Evolutionary conservation across 2,329 filamentous ascomycete genomes (phyloP).

Genomic region (Tolypocladium pustulatum): DNA sequence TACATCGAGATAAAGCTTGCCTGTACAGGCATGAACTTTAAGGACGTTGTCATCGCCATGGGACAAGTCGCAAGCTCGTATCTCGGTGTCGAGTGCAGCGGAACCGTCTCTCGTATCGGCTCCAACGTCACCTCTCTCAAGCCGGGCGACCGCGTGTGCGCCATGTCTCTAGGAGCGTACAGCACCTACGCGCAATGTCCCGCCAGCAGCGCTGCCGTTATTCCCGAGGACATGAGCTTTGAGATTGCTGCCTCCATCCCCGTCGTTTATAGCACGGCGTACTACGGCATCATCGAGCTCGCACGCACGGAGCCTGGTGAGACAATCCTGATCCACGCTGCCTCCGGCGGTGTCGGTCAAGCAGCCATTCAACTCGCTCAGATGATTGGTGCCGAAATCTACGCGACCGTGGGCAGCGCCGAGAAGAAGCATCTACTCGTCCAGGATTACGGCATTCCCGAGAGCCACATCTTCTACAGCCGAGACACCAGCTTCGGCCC

Average conservation of each 20-base stretch:
- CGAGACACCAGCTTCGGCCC: constrained; percentile 13
- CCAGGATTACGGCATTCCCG: constrained; percentile 23
- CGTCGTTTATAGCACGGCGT: constrained; percentile 28
- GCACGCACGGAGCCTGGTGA: constrained; percentile 26
- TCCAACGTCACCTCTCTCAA: constrained; percentile 48
- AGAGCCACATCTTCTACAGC: constrained; percentile 18
- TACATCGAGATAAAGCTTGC: constrained; percentile 32
- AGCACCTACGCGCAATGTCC: constrained; percentile 21
- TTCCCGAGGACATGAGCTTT: constrained; percentile 26
- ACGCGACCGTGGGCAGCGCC: constrained; percentile 27
- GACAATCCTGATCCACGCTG: constrained; percentile 28
- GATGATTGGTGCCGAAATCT: constrained; percentile 28
- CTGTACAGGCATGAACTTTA: constrained; percentile 33
- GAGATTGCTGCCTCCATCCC: constrained; percentile 28
- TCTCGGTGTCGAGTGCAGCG: constrained; percentile 29
- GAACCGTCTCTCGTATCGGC: constrained; percentile 39
- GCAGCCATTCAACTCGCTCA: constrained; percentile 27
- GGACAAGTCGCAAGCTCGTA: constrained; percentile 23
- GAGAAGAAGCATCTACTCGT: constrained; percentile 26
- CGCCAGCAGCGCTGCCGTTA: constrained; percentile 21
- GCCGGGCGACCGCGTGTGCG: constrained; percentile 65
- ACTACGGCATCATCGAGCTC: constrained; percentile 26
- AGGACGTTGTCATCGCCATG: constrained; percentile 33
- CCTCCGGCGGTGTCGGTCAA: constrained; percentile 26
- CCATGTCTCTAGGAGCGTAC: constrained; percentile 22